Base-by-base conservation (phyloP, 1,139 yeast genomes). In the Zygosaccharomyces sapae region DNA sequence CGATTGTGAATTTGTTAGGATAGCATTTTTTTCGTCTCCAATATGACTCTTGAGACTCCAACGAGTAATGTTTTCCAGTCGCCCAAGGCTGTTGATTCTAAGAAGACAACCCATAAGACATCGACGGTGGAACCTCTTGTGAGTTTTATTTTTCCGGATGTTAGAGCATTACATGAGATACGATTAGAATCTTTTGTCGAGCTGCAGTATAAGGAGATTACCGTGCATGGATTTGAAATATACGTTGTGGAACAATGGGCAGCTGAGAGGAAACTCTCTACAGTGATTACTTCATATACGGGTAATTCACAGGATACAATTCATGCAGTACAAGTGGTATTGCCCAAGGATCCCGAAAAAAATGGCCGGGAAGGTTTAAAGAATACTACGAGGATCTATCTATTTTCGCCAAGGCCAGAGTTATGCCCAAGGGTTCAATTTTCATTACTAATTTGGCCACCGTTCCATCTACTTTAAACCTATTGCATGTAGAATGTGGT, bases 241-340 rank as follows among this genome's bases (percentile, higher is more conserved):
- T 92, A 92, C 61, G 72, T 92, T 42, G 95, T 90, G 9, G 97
- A 92, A 62, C 97, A 90, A 66, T 92, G 98, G 97, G 83, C 86
- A 2, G 76, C 84, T 36, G 82, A 81, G 49, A 71, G 97, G 34
- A 75, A 76, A 46, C 70, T 81, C 20, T 81, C 87, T 31, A 74
- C 83, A 0, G 75, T 86, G 6, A 83, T 90, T 22, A 80, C 92
- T 0, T 80, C 94, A 0, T 92, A 78, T 62, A 90, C 97, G 0
- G 97, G 97, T 2, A 86, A 88, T 60, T 66, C 77, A 7, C 72
- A 73, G 24, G 86, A 88, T 55, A 70, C 70, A 37, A 76, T 88
- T 0, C 66, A 73, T 6, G 95, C 83, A 1, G 76, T 79, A 12
- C 76, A 78, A 50, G 73, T 92, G 33, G 75, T 78, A 0, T 62